Conservation (phyloP, 73 alveolate species). For the Paramecium primaurelia region DNA sequence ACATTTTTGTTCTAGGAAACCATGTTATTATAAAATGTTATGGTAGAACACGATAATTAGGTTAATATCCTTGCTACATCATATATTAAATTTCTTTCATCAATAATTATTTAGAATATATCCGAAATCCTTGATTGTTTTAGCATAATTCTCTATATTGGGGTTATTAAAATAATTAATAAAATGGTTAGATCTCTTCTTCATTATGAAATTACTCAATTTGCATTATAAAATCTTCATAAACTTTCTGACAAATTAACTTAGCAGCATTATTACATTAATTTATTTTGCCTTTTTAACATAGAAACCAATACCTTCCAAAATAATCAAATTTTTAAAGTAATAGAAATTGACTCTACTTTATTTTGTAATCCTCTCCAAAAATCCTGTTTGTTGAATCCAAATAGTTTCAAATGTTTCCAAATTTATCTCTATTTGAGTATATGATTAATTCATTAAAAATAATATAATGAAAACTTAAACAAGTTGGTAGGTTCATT, state of each 20-base stretch:
- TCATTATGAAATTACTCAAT: neutral
- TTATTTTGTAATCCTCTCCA: neutral
- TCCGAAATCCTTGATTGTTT: neutral
- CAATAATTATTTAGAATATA: neutral
- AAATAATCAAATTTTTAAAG: neutral
- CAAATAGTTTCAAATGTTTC: neutral
- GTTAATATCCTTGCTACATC: neutral
- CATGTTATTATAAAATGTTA: neutral
- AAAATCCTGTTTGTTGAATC: neutral
- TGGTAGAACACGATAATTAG: neutral
- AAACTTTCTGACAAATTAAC: neutral
- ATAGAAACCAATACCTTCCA: neutral
- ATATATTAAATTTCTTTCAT: neutral
- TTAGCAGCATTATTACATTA: neutral
- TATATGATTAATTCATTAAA: neutral
- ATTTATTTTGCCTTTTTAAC: neutral
- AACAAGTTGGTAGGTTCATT: neutral
- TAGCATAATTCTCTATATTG: neutral
- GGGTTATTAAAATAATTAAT: neutral
- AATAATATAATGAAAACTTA: neutral
- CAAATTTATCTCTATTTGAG: neutral
- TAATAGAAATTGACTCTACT: neutral
- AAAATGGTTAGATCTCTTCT: neutral
- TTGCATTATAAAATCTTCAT: neutral
- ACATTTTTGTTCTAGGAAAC: neutral